These are phyloP conservation scores for Lactifluus hygrophoroides DNA, from an alignment of 768 basidiomycete genomes.

Conservation along the genomic window DNA sequence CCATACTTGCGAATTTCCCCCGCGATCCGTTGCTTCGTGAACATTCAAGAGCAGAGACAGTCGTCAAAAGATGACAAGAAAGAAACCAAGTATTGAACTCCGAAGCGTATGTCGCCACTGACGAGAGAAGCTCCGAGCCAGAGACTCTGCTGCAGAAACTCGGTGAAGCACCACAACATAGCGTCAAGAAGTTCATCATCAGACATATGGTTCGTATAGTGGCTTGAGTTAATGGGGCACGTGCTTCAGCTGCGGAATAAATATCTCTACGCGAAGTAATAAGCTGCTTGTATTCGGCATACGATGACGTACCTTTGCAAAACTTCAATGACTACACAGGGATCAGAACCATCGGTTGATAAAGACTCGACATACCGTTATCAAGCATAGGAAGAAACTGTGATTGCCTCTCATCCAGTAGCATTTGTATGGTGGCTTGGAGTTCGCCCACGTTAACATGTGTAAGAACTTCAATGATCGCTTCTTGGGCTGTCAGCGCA, in stretches of 20 bases:
- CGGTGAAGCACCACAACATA: neutral
- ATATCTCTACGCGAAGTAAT: neutral
- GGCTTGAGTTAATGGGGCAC: neutral
- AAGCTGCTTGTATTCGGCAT: neutral
- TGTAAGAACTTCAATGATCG: slow-evolving; percentile 3
- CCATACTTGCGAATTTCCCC: neutral
- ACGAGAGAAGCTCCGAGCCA: neutral
- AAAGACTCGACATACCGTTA: neutral
- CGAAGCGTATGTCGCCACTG: neutral
- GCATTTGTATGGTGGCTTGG: neutral
- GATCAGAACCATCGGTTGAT: neutral
- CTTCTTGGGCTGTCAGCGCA: neutral
- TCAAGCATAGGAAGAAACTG: slow-evolving; percentile 1
- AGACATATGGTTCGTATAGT: neutral
- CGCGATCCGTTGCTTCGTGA: neutral
- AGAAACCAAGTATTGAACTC: neutral
- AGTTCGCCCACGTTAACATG: neutral
- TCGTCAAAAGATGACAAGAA: slow-evolving; percentile 3
- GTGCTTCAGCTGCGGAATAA: neutral
- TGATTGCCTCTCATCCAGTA: slow-evolving; percentile 5
- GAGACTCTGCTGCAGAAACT: neutral
- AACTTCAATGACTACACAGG: neutral
- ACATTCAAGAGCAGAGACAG: neutral
- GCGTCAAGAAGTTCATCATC: slow-evolving; percentile 11
- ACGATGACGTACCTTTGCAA: neutral